These are phyloP conservation scores for Tetratostichococcus sp. DNA, from an alignment of 139 green algal genomes.

Conservation along the genomic window DNA sequence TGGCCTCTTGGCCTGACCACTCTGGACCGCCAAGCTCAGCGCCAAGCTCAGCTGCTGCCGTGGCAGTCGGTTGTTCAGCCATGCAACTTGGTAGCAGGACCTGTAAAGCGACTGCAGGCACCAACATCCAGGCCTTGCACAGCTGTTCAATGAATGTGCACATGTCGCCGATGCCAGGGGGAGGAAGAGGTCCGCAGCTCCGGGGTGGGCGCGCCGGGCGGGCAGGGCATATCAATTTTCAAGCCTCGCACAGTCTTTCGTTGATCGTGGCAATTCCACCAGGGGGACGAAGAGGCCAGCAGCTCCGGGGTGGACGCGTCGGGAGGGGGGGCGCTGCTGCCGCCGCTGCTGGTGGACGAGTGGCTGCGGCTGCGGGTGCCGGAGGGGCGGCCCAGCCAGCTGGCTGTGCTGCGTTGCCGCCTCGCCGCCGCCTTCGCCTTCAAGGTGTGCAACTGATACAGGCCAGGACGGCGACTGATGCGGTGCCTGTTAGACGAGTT, in stretches of 20 bases:
- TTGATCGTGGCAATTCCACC: too few species aligned
- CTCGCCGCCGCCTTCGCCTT: slow-evolving; percentile 35
- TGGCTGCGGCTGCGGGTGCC: slow-evolving; percentile 38
- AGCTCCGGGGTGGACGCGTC: background rate
- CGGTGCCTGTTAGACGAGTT: too few species aligned
- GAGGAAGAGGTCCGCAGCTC: background rate
- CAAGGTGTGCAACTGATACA: slow-evolving; percentile 11
- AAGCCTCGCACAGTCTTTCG: too few species aligned
- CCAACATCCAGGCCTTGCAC: too few species aligned
- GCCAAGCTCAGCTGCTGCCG: background rate
- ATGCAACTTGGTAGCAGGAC: too few species aligned
- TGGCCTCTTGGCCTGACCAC: background rate
- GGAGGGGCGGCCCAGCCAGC: background rate
- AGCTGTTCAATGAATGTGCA: too few species aligned
- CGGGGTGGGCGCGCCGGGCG: background rate
- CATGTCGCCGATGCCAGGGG: too few species aligned
- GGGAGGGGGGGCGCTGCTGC: background rate
- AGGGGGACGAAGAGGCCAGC: slow-evolving; percentile 2
- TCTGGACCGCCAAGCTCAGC: background rate
- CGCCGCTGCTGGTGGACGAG: slow-evolving; percentile 32
- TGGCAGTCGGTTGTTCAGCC: too few species aligned
- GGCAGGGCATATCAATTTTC: too few species aligned
- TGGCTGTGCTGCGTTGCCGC: slow-evolving; percentile 34
- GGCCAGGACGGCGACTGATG: too few species aligned
- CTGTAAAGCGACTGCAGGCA: too few species aligned